Percentiles rank a stretch among this genome's conserved stretches.
Evolutionary conservation across 1,284 basidiomycete species (phyloP).

Genomic region (Megacollybia platyphylla): DNA sequence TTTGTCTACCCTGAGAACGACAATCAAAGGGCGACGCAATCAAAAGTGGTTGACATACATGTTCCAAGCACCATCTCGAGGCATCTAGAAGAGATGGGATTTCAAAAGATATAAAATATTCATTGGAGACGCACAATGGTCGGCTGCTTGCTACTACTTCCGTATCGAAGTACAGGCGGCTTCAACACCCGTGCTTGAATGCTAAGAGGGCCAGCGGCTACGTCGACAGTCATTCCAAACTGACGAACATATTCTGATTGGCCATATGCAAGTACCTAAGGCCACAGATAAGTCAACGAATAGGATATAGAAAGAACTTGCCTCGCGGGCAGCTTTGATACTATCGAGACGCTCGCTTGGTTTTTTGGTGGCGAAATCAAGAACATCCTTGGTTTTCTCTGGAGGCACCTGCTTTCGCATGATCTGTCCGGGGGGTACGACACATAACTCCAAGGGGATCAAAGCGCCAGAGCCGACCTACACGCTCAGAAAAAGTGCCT

Average conservation of each 20-base stretch:
- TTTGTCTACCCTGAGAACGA: slow-evolving; percentile 41
- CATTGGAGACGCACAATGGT: slow-evolving; percentile 31
- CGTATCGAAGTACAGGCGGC: slow-evolving; percentile 52
- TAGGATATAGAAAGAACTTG: slow-evolving; percentile 13
- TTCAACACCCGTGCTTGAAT: slow-evolving; percentile 47
- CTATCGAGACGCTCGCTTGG: slow-evolving; percentile 46
- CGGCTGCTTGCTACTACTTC: slow-evolving; percentile 30
- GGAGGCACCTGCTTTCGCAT: slow-evolving; percentile 63
- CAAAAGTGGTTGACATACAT: slow-evolving; percentile 26
- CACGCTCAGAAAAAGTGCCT: not conserved
- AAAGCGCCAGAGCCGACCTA: slow-evolving; percentile 56
- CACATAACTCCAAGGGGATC: slow-evolving; percentile 58
- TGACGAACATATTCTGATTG: slow-evolving; percentile 61
- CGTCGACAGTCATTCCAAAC: slow-evolving; percentile 48
- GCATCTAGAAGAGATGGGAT: not conserved
- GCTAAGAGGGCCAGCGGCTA: slow-evolving; percentile 30
- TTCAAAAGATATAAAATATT: not conserved
- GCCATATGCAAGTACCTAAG: slow-evolving; percentile 51
- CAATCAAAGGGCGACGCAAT: slow-evolving; percentile 5
- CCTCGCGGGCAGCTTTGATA: slow-evolving; percentile 41
- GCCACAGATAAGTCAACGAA: not conserved
- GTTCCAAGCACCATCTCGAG: slow-evolving; percentile 27
- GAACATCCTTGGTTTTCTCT: slow-evolving; percentile 50
- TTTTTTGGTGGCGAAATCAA: slow-evolving; percentile 59
- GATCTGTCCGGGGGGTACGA: slow-evolving; percentile 54